Conservation (phyloP, 495 filamentous ascomycete species). For the Hyphodiscus hymeniophilus region DNA sequence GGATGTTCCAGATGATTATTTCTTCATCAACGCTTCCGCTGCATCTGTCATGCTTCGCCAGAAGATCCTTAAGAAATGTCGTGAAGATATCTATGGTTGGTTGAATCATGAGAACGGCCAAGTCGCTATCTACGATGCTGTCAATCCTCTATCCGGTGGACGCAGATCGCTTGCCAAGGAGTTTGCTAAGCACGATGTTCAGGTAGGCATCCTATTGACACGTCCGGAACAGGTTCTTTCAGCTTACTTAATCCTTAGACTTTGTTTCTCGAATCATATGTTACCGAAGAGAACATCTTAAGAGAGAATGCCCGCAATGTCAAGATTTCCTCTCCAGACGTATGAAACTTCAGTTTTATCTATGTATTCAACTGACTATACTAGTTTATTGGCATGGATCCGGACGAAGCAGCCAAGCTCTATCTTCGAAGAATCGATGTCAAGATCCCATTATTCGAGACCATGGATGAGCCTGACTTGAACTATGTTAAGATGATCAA, state of each 20-base stretch:
- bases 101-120: constrained; percentile 96
- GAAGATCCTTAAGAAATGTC: constrained; percentile 95
- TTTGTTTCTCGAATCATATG: constrained; percentile 92
- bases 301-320: constrained; percentile 95
- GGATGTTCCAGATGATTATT: constrained; percentile 94
- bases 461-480: constrained; percentile 86
- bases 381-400: constrained; percentile 77
- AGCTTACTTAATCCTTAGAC: constrained; percentile 50
- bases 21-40: constrained; percentile 88
- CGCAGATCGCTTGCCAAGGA: constrained; percentile 85
- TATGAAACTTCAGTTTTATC: constrained; percentile 10
- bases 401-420: constrained; percentile 82
- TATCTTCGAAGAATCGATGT: constrained; percentile 84
- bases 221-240: no score
- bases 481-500: constrained; percentile 99
- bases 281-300: constrained; percentile 86
- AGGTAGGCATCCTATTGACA: constrained; percentile 53
- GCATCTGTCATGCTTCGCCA: constrained; percentile 82
- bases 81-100: constrained; percentile 94
- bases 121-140: constrained; percentile 97
- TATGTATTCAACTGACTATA: constrained; percentile 26
- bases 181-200: constrained; percentile 91
- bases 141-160: constrained; percentile 85
- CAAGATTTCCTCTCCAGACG: constrained; percentile 95
- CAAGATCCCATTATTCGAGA: constrained; percentile 93